phyloP scores from a whole-genome alignment of 2,329 filamentous ascomycete genomes.

The Mollisia scopiformis region DNA sequence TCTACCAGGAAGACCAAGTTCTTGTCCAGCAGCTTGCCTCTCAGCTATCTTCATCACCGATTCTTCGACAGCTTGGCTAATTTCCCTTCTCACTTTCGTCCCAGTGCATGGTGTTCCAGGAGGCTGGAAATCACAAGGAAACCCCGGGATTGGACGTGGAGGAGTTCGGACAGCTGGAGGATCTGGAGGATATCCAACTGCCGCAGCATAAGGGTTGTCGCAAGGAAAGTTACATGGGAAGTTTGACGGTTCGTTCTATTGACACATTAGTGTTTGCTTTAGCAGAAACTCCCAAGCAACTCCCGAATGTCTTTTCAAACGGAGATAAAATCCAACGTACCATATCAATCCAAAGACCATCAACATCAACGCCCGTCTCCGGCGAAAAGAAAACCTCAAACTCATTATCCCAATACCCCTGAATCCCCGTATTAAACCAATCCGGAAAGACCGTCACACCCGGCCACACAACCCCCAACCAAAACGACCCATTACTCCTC shows the following conservation, averaged over 20 bases:
- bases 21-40: conserved; percentile 40
- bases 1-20: conserved; percentile 61
- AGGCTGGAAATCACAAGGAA: conserved; percentile 69
- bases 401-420: conserved; percentile 71
- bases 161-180: conserved; percentile 65
- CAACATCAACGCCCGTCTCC: conserved; percentile 70
- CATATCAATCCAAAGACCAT: conserved; percentile 79
- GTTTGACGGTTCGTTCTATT: conserved; percentile 58
- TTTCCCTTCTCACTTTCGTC: conserved; percentile 27
- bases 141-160: conserved; percentile 69
- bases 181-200: conserved; percentile 57
- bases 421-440: conserved; percentile 68
- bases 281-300: too few relatives aligned
- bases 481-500: conserved; percentile 57
- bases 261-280: too few relatives aligned
- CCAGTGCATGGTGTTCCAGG: conserved; percentile 41
- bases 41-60: not conserved
- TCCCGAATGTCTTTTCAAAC: too few relatives aligned
- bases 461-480: conserved; percentile 75
- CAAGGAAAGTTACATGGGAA: conserved; percentile 59
- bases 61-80: not conserved
- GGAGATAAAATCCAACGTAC: too few relatives aligned
- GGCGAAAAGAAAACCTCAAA: conserved; percentile 67
- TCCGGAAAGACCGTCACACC: conserved; percentile 75
- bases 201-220: conserved; percentile 44